Evolutionary conservation across 2,329 filamentous ascomycete species (phyloP).

Genomic region (Colletotrichum sp.): DNA sequence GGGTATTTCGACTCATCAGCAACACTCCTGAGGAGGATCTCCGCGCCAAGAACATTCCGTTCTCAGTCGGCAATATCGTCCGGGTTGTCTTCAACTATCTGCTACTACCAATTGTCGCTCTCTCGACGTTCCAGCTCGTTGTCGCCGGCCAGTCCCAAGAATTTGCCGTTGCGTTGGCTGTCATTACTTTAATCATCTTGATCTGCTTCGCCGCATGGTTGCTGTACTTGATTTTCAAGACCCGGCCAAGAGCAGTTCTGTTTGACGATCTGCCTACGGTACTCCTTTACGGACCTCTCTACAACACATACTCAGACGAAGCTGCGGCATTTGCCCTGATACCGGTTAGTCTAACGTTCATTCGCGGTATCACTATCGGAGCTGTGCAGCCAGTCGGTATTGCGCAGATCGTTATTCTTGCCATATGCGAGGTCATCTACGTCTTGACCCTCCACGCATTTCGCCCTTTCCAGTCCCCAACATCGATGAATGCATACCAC

Average conservation of each 20-base stretch:
- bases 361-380: slow-evolving; percentile 89
- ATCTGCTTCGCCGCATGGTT: slow-evolving; percentile 80
- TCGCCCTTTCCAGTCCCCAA: slow-evolving; percentile 86
- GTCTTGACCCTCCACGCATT: slow-evolving; percentile 89
- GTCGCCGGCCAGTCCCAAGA: slow-evolving; percentile 71
- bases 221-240: slow-evolving; percentile 78
- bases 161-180: slow-evolving; percentile 76
- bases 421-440: slow-evolving; percentile 92
- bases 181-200: slow-evolving; percentile 74
- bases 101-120: slow-evolving; percentile 81
- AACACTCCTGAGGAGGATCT: slow-evolving; percentile 84
- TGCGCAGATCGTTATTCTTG: slow-evolving; percentile 88
- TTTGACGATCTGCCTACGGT: slow-evolving; percentile 94
- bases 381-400: slow-evolving; percentile 93
- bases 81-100: slow-evolving; percentile 94
- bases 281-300: slow-evolving; percentile 88
- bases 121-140: slow-evolving; percentile 92
- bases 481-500: slow-evolving; percentile 97
- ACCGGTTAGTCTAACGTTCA: slow-evolving; percentile 81
- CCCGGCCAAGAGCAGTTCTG: slow-evolving; percentile 82
- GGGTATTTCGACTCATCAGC: slow-evolving; percentile 74
- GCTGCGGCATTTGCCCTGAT: slow-evolving; percentile 89
- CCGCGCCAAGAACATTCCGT: slow-evolving; percentile 89
- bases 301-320: slow-evolving; percentile 97
- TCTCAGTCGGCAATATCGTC: slow-evolving; percentile 79